A percentile compares a stretch with the other conserved stretches of the same genome.
These are phyloP conservation scores for Tetrahymena malaccensis DNA, from an alignment of 73 alveolate genomes.

Conservation along the genomic window DNA sequence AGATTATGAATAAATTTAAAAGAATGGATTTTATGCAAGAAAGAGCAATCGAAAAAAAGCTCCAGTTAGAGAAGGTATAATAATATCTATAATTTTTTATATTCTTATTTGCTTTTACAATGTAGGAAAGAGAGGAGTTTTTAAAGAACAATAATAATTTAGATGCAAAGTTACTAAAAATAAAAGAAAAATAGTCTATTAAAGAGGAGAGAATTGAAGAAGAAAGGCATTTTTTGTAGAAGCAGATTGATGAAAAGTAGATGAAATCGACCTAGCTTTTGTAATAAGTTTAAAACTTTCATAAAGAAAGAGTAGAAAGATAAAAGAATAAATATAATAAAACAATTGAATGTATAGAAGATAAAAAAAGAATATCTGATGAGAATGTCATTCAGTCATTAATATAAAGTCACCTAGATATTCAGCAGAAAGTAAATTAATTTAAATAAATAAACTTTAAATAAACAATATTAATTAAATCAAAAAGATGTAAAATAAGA, in stretches of 20 bases:
- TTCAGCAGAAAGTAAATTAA: not conserved
- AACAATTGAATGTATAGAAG: not conserved
- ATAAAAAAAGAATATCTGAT: not conserved
- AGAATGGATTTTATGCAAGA: not conserved
- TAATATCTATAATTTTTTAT: too few relatives aligned
- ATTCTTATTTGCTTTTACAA: too few relatives aligned
- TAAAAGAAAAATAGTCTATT: not conserved
- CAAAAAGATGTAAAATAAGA: not conserved
- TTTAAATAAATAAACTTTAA: not conserved
- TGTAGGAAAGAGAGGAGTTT: not conserved
- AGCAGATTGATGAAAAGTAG: not conserved
- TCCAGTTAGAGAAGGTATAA: not conserved
- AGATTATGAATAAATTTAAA: not conserved
- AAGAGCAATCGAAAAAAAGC: not conserved
- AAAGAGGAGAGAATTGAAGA: not conserved
- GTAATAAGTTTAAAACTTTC: not conserved
- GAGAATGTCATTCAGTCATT: not conserved
- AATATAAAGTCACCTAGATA: not conserved
- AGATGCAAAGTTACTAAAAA: not conserved
- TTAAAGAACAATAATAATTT: not conserved
- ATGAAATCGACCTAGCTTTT: not conserved
- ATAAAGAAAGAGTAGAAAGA: not conserved
- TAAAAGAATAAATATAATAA: not conserved
- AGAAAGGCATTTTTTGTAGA: not conserved
- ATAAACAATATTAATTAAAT: not conserved